Percentiles rank a stretch among this genome's conserved stretches.
phyloP scores from a whole-genome alignment of 164 flowering plant species.

The Platanus orientalis region DNA sequence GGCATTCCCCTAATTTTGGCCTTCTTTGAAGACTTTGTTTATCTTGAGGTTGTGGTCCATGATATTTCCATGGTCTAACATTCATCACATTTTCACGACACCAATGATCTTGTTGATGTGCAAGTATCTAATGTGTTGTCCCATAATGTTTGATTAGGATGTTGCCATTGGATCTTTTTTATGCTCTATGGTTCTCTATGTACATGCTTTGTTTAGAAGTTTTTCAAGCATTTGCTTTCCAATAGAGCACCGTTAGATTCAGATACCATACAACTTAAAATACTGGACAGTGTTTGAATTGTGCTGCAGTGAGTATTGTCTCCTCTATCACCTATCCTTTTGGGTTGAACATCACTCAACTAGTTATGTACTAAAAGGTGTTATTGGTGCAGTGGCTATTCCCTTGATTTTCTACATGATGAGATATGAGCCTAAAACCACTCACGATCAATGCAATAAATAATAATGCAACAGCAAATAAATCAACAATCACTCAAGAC shows the following conservation, averaged over 20 bases:
- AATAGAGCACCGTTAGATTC: background rate
- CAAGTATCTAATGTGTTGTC: slow-evolving; percentile 94
- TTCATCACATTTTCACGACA: slow-evolving; percentile 88
- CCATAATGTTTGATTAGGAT: slow-evolving; percentile 69
- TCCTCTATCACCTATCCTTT: background rate
- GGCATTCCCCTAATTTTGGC: too few species aligned
- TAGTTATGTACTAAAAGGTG: too few species aligned
- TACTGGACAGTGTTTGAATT: too few species aligned
- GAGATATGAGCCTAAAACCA: too few species aligned
- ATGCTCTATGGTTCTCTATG: slow-evolving; percentile 83
- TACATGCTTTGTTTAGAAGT: slow-evolving; percentile 30
- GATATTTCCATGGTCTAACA: slow-evolving; percentile 96
- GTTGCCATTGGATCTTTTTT: slow-evolving; percentile 71
- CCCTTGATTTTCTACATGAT: too few species aligned
- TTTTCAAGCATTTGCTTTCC: background rate
- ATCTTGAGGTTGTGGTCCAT: slow-evolving; percentile 91
- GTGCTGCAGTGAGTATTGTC: background rate
- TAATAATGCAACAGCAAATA: too few species aligned
- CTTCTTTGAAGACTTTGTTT: slow-evolving; percentile 73
- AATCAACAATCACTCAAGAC: too few species aligned
- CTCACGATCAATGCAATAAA: too few species aligned
- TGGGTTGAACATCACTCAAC: too few species aligned
- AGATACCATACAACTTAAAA: background rate
- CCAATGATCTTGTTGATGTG: slow-evolving; percentile 83
- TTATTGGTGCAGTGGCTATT: too few species aligned